phyloP scores from a whole-genome alignment of 2,329 filamentous ascomycete genomes.

The Pseudocercospora crystallina region DNA sequence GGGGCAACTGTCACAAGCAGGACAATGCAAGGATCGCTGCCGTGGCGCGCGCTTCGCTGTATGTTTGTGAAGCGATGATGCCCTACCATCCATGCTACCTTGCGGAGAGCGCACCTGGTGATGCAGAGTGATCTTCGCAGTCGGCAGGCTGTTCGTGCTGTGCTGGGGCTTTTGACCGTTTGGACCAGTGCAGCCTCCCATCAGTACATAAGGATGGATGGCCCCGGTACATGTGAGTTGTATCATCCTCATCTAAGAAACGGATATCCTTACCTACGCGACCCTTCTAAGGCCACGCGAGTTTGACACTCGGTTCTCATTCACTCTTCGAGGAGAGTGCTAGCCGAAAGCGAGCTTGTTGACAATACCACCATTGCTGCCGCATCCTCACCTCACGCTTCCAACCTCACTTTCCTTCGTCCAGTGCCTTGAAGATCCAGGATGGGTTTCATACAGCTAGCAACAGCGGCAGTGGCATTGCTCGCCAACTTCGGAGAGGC shows the following conservation, averaged over 20 bases:
- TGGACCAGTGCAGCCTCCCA: no score
- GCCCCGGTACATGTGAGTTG: constrained; percentile 1
- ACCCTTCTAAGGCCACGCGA: background rate
- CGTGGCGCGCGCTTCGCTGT: background rate
- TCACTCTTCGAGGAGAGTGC: background rate
- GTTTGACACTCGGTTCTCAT: background rate
- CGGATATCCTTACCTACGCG: background rate
- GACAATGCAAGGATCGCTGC: constrained; percentile 3
- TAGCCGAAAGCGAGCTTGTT: no score
- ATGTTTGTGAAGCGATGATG: background rate
- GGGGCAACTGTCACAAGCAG: constrained; percentile 4
- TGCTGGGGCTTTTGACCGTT: no score
- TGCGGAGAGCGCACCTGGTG: no score
- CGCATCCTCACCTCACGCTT: background rate
- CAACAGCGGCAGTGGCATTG: constrained; percentile 26
- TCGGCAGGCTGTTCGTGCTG: no score
- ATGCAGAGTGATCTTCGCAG: no score
- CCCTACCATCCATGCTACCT: no score
- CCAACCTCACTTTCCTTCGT: background rate
- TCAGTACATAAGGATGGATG: constrained; percentile 7
- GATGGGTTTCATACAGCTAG: constrained; percentile 24
- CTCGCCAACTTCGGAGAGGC: constrained; percentile 25
- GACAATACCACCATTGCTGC: background rate
- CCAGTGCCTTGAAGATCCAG: background rate
- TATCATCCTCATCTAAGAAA: background rate